Conservation (phyloP, 345 rosid species). For the Cardiospermum halicacabum region DNA sequence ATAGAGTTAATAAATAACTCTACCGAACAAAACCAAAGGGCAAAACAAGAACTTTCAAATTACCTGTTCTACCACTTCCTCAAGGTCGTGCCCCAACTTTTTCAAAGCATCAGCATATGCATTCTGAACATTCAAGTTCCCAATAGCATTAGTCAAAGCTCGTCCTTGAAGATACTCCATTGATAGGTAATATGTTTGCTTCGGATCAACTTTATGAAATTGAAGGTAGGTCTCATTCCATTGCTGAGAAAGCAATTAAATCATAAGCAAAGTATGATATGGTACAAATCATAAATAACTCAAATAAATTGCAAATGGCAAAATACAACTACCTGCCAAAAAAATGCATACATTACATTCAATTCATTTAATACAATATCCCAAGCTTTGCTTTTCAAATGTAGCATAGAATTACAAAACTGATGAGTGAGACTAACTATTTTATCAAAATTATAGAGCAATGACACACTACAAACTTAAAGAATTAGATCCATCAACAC, state of each 20-base stretch:
- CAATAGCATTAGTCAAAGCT: conserved; percentile 82
- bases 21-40: conserved; percentile 1
- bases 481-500: neutral
- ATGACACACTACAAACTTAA: neutral
- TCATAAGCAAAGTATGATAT: conserved; percentile 9
- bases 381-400: neutral
- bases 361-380: neutral
- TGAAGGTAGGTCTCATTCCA: conserved; percentile 90
- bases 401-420: neutral
- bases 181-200: conserved; percentile 91
- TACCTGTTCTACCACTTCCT: conserved; percentile 89
- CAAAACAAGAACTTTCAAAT: neutral
- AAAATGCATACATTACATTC: neutral
- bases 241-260: conserved; percentile 45
- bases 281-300: neutral
- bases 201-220: conserved; percentile 73
- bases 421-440: neutral
- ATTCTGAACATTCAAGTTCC: conserved; percentile 63
- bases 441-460: neutral
- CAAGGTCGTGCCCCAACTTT: conserved; percentile 74
- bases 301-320: neutral
- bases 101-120: conserved; percentile 81
- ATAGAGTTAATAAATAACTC: neutral
- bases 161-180: conserved; percentile 99
- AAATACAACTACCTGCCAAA: neutral